phyloP scores from a whole-genome alignment of 805 yeast species.

The Candida cerambycidarum region DNA sequence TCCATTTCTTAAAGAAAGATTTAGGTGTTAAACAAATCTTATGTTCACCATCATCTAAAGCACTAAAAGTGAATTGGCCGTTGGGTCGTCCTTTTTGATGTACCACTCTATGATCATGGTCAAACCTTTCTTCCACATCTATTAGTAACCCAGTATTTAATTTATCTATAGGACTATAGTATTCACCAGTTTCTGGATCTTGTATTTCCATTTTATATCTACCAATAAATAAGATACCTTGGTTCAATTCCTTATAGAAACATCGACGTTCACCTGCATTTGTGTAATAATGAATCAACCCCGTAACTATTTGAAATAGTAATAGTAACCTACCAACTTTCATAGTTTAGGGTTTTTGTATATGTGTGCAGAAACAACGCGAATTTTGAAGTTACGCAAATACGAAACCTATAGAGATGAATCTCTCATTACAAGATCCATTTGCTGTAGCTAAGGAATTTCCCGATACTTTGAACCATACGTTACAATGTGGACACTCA shows the following conservation, averaged over 20 bases:
- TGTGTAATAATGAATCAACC: constrained; percentile 47
- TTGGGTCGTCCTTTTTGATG: constrained; percentile 23
- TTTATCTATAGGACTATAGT: constrained; percentile 27
- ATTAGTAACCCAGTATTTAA: constrained; percentile 33
- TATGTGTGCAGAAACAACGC: neutral
- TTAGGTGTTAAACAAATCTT: constrained; percentile 27
- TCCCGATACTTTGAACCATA: constrained; percentile 79
- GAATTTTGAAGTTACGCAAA: neutral
- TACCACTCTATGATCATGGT: constrained; percentile 22
- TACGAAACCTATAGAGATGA: constrained; percentile 48
- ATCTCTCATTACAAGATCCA: constrained; percentile 82
- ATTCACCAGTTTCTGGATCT: constrained; percentile 36
- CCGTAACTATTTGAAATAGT: constrained; percentile 1
- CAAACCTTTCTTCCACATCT: constrained; percentile 46
- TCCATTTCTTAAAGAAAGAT: constrained; percentile 21
- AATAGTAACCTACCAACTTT: neutral
- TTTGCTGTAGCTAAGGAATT: constrained; percentile 88
- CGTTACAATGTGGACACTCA: constrained; percentile 63
- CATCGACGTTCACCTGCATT: constrained; percentile 54
- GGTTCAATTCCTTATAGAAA: constrained; percentile 54
- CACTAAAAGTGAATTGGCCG: constrained; percentile 28
- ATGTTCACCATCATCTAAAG: constrained; percentile 27
- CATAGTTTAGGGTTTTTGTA: neutral
- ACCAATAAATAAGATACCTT: constrained; percentile 50
- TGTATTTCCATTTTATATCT: constrained; percentile 48